These are phyloP conservation scores for Rhytidiadelphus loreus DNA, from an alignment of 225 moss, liverwort and hornwort genomes.

Conservation along the genomic window DNA sequence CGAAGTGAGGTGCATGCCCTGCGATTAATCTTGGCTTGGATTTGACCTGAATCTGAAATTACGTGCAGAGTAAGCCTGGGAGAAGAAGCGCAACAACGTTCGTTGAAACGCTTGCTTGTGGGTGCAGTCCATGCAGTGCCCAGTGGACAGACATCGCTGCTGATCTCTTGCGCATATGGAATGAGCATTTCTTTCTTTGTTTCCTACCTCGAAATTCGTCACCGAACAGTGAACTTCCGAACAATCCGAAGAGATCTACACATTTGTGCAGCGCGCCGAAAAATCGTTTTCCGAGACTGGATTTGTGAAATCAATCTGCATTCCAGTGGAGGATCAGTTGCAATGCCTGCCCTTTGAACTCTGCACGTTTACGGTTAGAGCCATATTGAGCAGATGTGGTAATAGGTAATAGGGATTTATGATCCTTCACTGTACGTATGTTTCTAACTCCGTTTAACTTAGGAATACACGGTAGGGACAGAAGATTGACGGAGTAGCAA, in stretches of 20 bases:
- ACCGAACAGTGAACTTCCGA: background rate
- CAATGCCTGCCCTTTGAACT: conserved; percentile 10
- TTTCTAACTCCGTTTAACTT: background rate
- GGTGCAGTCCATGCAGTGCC: background rate
- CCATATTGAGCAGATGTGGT: background rate
- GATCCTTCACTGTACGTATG: background rate
- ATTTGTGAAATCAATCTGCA: background rate
- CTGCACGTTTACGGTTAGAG: background rate
- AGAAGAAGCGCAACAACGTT: background rate
- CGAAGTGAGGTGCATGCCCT: background rate
- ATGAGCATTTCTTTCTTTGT: background rate
- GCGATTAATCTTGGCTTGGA: background rate
- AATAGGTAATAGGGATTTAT: background rate
- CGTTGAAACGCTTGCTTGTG: background rate
- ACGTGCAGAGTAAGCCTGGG: background rate
- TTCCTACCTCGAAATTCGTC: background rate
- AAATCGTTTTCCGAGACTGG: too few species aligned
- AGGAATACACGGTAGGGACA: background rate
- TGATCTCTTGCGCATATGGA: background rate
- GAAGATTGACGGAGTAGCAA: background rate
- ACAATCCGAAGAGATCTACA: background rate
- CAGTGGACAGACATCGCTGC: background rate
- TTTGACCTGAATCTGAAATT: background rate
- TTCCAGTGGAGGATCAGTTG: background rate
- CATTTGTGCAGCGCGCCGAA: background rate